phyloP scores from a whole-genome alignment of 331 rosid genomes.

The Prunus yedoensis region DNA sequence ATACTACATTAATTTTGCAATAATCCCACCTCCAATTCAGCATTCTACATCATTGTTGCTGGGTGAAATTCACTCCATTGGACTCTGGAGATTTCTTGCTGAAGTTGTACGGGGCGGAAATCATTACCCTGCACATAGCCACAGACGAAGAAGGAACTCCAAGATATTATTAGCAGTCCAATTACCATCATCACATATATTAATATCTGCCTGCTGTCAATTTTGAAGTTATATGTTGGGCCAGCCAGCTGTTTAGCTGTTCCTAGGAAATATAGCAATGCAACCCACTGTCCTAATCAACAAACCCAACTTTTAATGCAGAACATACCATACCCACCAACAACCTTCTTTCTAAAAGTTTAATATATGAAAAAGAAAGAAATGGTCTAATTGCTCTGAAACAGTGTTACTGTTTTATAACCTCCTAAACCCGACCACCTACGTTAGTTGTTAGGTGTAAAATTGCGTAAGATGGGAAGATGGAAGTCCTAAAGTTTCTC shows the following conservation, averaged over 20 bases:
- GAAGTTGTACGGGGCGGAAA: conserved; percentile 64
- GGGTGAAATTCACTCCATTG: conserved; percentile 46
- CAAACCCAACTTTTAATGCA: not conserved
- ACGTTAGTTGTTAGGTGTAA: not conserved
- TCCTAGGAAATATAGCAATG: not conserved
- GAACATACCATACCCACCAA: not conserved
- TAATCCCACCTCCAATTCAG: conserved; percentile 16
- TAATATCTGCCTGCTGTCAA: not conserved
- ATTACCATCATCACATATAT: not conserved
- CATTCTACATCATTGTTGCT: conserved; percentile 5
- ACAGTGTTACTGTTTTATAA: not conserved
- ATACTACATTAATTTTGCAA: conserved; percentile 30
- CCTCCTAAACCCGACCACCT: not conserved
- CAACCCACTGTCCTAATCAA: not conserved
- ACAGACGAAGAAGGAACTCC: conserved; percentile 18
- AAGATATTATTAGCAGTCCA: conserved; percentile 6
- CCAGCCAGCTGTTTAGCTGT: not conserved
- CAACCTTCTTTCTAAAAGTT: not conserved
- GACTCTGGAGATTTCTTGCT: conserved; percentile 57
- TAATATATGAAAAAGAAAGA: not conserved
- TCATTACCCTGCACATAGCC: conserved; percentile 58
- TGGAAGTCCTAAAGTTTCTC: not conserved
- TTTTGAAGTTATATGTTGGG: not conserved
- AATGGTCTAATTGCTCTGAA: not conserved
- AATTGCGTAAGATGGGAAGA: not conserved